Conservation (phyloP, 495 filamentous ascomycete genomes). For the Aspergillus haitiensis region DNA sequence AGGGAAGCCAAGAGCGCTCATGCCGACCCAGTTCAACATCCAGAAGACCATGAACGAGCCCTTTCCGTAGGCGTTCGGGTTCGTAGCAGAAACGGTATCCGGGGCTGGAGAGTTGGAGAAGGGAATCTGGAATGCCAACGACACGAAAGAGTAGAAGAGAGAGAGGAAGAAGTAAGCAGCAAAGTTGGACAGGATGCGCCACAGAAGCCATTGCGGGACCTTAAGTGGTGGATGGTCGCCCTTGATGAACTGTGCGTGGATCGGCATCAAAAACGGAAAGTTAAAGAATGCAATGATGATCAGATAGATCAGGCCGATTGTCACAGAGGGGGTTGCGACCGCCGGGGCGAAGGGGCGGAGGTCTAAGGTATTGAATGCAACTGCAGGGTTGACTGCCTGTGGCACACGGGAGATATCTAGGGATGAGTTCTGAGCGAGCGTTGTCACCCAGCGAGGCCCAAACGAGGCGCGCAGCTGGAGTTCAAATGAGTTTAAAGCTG, state of each 20-base stretch:
- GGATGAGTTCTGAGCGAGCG: conserved; percentile 32
- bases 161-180: conserved; percentile 67
- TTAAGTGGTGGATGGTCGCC: conserved; percentile 59
- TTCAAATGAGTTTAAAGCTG: conserved; percentile 48
- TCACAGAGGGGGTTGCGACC: conserved; percentile 58
- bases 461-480: conserved; percentile 48
- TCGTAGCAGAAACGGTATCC: conserved; percentile 42
- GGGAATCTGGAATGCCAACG: conserved; percentile 64
- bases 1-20: conserved; percentile 65
- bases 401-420: conserved; percentile 48
- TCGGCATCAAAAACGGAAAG: conserved; percentile 67
- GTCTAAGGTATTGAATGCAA: conserved; percentile 61
- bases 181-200: conserved; percentile 61
- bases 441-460: conserved; percentile 51
- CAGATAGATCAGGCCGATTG: conserved; percentile 69
- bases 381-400: conserved; percentile 62
- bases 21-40: conserved; percentile 74
- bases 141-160: conserved; percentile 64
- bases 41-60: conserved; percentile 69
- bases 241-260: conserved; percentile 59
- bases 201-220: conserved; percentile 59
- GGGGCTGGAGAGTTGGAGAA: conserved; percentile 51
- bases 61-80: conserved; percentile 58
- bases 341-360: conserved; percentile 62
- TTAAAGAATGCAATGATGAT: conserved; percentile 75